Base-by-base conservation (phyloP, 805 yeast genomes). In the Debaryomyces prosopidis region DNA sequence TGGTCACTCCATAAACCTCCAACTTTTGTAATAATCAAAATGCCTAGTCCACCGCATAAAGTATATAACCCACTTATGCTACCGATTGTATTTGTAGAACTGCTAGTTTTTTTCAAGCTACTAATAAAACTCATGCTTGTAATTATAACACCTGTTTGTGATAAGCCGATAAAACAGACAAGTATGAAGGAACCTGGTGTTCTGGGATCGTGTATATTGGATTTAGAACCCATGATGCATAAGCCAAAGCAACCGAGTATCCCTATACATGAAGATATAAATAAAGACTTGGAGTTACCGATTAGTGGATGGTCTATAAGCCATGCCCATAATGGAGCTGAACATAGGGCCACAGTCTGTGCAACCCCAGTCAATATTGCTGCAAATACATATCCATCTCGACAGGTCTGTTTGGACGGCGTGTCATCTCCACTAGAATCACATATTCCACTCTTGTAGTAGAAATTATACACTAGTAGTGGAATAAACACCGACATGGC, bases 301-400 rank as follows among this genome's bases (percentile, higher is more conserved):
- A 58, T 53, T 20, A 59, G 63, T 11, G 43, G 45, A 32, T 52
- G 49, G 58, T 84, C 89, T 17, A 81, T 73, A n/a, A 79, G 53
- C 40, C 71, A 55, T 2, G 90, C 91, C 73, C 82, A 79, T 2
- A 81, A 19, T 11, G 90, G 91, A 0, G 90, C 84, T 36, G 77
- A 68, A 0, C 81, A n/a, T 18, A 85, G 65, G 1, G 85, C 77
- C 18, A 75, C 69, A 0, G 81, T 68, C 51, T 84, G 84, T 3
- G 82, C 71, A n/a, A 84, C 75, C 7, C 92, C 92, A 0, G 87
- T 78, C 26, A 85, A 63, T 36, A 85, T 82, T 1, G 89, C 87
- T 14, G 89, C 79, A 47, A 77, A 75, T 7, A 82, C 69, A 51
- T 81, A 84, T 0, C 87, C 89, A 33, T 82, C 85, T 41, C 76